Percentiles rank a stretch among this genome's conserved stretches.
These are phyloP conservation scores for Alternaria ethzedia DNA, from an alignment of 2,329 filamentous ascomycete species.

Conservation along the genomic window DNA sequence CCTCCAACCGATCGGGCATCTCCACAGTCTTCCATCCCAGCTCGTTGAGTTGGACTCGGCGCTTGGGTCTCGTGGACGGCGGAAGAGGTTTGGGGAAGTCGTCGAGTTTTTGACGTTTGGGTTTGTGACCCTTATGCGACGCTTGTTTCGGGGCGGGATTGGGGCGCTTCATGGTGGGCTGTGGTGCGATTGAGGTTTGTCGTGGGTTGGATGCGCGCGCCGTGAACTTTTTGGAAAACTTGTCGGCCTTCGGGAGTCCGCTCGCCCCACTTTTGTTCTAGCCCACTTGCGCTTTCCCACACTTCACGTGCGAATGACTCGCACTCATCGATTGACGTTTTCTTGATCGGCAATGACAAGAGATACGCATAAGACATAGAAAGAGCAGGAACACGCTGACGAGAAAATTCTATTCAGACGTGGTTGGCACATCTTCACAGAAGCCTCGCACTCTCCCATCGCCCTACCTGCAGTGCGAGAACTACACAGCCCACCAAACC, in stretches of 20 bases:
- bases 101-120: conserved; percentile 37
- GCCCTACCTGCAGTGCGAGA: background rate
- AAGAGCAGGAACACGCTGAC: background rate
- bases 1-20: conserved; percentile 77
- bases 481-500: background rate
- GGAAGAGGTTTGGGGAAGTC: conserved; percentile 17
- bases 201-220: background rate
- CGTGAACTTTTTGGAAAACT: conserved; percentile 27
- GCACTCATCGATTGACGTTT: too few relatives aligned
- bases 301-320: conserved; percentile 26
- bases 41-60: conserved; percentile 55
- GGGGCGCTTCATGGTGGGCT: conserved; percentile 45
- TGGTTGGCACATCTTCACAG: fast-evolving
- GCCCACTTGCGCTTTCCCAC: conserved; percentile 31
- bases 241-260: conserved; percentile 34
- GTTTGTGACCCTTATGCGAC: conserved; percentile 51
- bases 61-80: conserved; percentile 27
- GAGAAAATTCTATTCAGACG: background rate
- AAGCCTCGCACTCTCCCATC: background rate
- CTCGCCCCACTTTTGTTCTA: conserved; percentile 21
- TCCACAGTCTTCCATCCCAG: conserved; percentile 69
- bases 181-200: conserved; percentile 1
- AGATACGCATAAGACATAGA: too few relatives aligned
- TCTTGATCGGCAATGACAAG: too few relatives aligned
- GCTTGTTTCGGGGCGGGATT: conserved; percentile 49